These are phyloP conservation scores for Medicago lupulina DNA, from an alignment of 306 rosid species.

Conservation along the genomic window DNA sequence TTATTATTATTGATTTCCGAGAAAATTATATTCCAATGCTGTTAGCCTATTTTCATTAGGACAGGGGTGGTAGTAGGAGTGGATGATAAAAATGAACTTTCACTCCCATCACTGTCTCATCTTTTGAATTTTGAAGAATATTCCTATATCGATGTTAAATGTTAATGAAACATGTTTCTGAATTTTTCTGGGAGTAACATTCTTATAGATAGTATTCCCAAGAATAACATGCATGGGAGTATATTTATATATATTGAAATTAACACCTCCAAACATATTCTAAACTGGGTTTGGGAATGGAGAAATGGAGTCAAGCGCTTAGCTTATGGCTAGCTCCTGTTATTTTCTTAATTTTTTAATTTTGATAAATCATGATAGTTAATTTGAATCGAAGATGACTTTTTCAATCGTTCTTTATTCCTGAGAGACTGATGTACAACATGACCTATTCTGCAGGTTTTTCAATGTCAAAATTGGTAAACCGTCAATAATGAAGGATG, in stretches of 20 bases:
- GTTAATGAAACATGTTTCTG: background rate
- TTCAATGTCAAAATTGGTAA: conserved; percentile 64
- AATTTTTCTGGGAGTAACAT: background rate
- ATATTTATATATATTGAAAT: background rate
- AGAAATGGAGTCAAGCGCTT: conserved; percentile 17
- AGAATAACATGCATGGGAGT: background rate
- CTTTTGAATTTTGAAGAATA: too few species aligned
- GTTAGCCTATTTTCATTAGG: too few species aligned
- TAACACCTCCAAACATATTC: background rate
- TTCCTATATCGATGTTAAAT: background rate
- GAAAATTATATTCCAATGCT: too few species aligned
- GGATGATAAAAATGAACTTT: too few species aligned
- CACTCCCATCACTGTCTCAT: too few species aligned
- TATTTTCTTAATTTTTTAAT: too few species aligned
- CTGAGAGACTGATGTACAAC: background rate
- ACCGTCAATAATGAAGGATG: conserved; percentile 62
- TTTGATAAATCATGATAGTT: background rate
- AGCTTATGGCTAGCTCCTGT: conserved; percentile 14
- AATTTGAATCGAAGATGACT: conserved; percentile 11
- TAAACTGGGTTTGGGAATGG: conserved; percentile 28
- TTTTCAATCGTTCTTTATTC: conserved; percentile 34
- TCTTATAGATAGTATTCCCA: background rate
- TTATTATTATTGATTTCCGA: background rate
- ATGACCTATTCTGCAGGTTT: conserved; percentile 62
- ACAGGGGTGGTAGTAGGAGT: too few species aligned